phyloP scores from a whole-genome alignment of 139 green algal species.

The Limnomonas spitsbergensis region DNA sequence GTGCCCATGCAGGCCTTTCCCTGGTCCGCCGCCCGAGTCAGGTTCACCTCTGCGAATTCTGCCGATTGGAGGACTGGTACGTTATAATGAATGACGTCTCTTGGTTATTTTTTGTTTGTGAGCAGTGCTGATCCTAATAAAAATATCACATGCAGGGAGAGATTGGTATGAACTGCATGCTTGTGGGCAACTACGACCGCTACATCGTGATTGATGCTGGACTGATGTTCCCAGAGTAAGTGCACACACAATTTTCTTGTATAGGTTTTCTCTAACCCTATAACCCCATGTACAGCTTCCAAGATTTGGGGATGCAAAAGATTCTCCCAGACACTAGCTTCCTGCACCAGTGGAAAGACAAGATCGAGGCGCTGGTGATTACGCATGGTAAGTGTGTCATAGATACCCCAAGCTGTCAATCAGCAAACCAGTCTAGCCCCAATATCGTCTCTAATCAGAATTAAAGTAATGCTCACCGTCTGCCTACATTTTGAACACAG shows the following conservation, averaged over 20 bases:
- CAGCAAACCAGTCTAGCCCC: no score
- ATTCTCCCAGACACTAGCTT: conserved; percentile 96
- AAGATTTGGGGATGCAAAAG: conserved; percentile 95
- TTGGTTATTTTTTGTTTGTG: no score
- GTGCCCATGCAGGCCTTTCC: conserved; percentile 19
- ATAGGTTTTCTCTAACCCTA: no score
- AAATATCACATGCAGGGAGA: conserved; percentile 91
- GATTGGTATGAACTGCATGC: conserved; percentile 99
- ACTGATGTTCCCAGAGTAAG: conserved; percentile 98
- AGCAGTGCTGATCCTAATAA: no score
- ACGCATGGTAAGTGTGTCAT: conserved; percentile 93
- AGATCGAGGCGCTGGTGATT: conserved; percentile 97
- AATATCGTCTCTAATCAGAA: no score
- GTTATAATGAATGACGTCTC: no score
- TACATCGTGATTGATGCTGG: conserved; percentile 99
- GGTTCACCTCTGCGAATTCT: conserved; percentile 87
- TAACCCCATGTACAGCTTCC: conserved; percentile 77
- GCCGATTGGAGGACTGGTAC: conserved; percentile 80
- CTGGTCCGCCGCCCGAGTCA: conserved; percentile 58
- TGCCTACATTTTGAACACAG: no score
- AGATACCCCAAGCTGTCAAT: no score
- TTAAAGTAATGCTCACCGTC: no score
- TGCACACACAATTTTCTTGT: no score
- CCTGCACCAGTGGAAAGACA: conserved; percentile 89
- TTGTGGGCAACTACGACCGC: conserved; percentile 88